A percentile compares a stretch with the other conserved stretches of the same genome.
Conservation (phyloP, 83 land plant genomes). For the Picea abies region DNA sequence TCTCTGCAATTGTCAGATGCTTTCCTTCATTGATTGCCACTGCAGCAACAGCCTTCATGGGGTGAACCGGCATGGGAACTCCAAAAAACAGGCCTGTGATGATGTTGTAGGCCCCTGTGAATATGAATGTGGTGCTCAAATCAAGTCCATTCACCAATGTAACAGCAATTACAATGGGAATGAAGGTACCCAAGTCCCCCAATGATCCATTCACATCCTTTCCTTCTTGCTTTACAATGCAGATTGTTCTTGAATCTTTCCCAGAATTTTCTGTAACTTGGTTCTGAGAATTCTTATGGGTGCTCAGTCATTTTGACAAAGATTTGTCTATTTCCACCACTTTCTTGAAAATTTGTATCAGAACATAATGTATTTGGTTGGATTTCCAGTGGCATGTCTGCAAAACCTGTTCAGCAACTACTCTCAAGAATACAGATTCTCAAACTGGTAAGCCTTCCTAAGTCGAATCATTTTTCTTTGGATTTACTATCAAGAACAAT, state of each 20-base stretch:
- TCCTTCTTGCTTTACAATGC: slow-evolving; percentile 18
- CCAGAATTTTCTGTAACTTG: too few species aligned
- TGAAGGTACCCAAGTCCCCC: slow-evolving; percentile 85
- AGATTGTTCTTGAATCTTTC: background rate
- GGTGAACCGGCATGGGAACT: slow-evolving; percentile 52
- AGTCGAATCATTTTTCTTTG: too few species aligned
- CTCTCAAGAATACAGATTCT: too few species aligned
- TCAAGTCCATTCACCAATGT: slow-evolving; percentile 64
- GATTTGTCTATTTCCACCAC: too few species aligned
- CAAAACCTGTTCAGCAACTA: too few species aligned
- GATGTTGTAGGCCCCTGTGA: slow-evolving; percentile 20
- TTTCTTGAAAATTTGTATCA: too few species aligned
- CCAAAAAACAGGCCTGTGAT: slow-evolving; percentile 16
- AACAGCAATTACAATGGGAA: slow-evolving; percentile 76
- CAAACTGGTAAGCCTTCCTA: too few species aligned
- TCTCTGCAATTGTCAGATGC: slow-evolving; percentile 50
- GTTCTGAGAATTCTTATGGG: too few species aligned
- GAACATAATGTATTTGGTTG: too few species aligned
- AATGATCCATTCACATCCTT: slow-evolving; percentile 74
- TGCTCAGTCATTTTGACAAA: too few species aligned
- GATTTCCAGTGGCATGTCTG: too few species aligned
- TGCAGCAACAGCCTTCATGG: slow-evolving; percentile 45
- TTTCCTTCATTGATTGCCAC: slow-evolving; percentile 11
- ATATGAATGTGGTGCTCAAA: slow-evolving; percentile 76
- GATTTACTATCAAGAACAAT: too few species aligned